Conservation (phyloP, 2,329 filamentous ascomycete genomes). For the Fusarium sp. region DNA sequence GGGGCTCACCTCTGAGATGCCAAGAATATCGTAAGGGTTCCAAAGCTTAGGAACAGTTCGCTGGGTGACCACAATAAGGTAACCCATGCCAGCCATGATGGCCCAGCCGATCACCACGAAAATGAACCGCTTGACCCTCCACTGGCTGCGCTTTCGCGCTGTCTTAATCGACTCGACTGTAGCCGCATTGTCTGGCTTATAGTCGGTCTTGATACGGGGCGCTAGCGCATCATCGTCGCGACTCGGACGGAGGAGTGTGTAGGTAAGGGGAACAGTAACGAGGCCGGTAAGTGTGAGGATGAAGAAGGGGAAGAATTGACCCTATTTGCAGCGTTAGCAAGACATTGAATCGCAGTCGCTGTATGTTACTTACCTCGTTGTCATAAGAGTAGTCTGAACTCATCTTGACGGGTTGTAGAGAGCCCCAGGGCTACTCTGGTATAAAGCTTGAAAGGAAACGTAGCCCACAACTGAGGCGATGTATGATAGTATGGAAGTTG, state of each 20-base stretch:
- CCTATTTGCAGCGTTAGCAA: slow-evolving; percentile 59
- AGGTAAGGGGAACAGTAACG: slow-evolving; percentile 90
- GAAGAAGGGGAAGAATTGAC: slow-evolving; percentile 99
- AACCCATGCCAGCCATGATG: slow-evolving; percentile 89
- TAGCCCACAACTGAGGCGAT: slow-evolving; percentile 27
- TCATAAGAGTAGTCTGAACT: slow-evolving; percentile 98
- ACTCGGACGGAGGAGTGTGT: slow-evolving; percentile 83
- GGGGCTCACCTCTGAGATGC: slow-evolving; percentile 77
- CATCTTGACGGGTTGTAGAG: slow-evolving; percentile 68
- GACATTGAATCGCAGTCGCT: neutral
- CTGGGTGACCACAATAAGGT: slow-evolving; percentile 85
- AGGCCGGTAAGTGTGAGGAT: slow-evolving; percentile 90
- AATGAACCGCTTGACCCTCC: slow-evolving; percentile 85
- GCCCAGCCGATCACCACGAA: slow-evolving; percentile 82
- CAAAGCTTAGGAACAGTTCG: slow-evolving; percentile 80
- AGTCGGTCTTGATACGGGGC: slow-evolving; percentile 83
- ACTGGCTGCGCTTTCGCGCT: slow-evolving; percentile 89
- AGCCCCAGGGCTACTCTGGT: slow-evolving; percentile 49
- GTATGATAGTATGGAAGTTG: slow-evolving; percentile 7
- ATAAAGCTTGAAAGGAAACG: slow-evolving; percentile 28
- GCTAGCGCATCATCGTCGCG: slow-evolving; percentile 82
- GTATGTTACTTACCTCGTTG: slow-evolving; percentile 72
- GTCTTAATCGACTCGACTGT: slow-evolving; percentile 84
- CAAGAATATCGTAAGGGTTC: slow-evolving; percentile 97
- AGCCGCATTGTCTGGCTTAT: slow-evolving; percentile 83